Percentiles rank a stretch among this genome's conserved stretches.
Conservation (phyloP, 805 yeast genomes). For the Saturnispora gosingensis region DNA sequence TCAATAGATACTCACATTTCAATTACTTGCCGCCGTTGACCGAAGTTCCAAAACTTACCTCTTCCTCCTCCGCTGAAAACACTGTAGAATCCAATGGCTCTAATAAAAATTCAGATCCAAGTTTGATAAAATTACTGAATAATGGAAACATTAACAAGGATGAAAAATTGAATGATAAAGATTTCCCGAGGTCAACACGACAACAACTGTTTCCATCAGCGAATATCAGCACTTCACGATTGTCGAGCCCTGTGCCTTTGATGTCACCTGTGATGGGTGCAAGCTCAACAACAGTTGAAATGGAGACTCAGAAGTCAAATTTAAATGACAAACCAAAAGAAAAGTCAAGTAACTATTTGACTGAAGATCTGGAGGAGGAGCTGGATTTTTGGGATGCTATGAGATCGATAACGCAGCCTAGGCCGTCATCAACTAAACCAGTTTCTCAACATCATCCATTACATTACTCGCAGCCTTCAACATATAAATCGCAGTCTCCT, state of each 20-base stretch:
- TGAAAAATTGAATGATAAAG: background rate
- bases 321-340: slow-evolving; percentile 1
- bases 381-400: slow-evolving; percentile 65
- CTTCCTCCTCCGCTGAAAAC: slow-evolving; percentile 40
- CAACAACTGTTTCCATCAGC: slow-evolving; percentile 12
- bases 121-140: slow-evolving; percentile 37
- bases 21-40: slow-evolving; percentile 64
- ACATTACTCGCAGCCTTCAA: slow-evolving; percentile 29
- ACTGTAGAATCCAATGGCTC: slow-evolving; percentile 20
- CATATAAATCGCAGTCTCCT: slow-evolving; percentile 13
- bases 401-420: slow-evolving; percentile 43
- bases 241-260: slow-evolving; percentile 1
- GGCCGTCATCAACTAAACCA: slow-evolving; percentile 26
- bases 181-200: slow-evolving; percentile 4
- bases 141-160: slow-evolving; percentile 5
- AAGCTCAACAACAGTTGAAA: background rate
- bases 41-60: slow-evolving; percentile 59
- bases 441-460: slow-evolving; percentile 49
- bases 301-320: background rate
- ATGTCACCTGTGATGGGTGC: background rate
- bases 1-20: slow-evolving; percentile 59
- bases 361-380: slow-evolving; percentile 52
- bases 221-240: slow-evolving; percentile 1
- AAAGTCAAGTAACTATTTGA: slow-evolving; percentile 11
- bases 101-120: slow-evolving; percentile 28